Percentiles rank a stretch among this genome's conserved stretches.
Conservation (phyloP, 192 early-diverging fungal genomes). For the Podila minutissima region DNA sequence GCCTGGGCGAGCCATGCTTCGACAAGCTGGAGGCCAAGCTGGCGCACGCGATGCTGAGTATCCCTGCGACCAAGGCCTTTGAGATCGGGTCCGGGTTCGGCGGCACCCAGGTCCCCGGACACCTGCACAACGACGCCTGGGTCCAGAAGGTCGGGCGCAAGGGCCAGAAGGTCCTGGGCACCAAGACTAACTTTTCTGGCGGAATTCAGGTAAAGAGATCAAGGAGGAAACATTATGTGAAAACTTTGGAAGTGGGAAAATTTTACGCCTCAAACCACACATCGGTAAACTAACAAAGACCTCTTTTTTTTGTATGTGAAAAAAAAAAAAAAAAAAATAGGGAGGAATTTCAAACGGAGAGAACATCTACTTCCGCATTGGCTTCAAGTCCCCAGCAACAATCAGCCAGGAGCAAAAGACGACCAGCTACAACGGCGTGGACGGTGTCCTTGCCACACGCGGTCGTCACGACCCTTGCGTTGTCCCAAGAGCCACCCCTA, state of each 20-base stretch:
- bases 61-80: conserved; percentile 98
- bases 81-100: conserved; percentile 95
- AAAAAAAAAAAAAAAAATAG: conserved; percentile 9
- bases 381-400: conserved; percentile 97
- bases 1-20: conserved; percentile 97
- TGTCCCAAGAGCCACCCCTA: conserved; percentile 94
- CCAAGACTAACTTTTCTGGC: conserved; percentile 93
- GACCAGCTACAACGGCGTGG: conserved; percentile 83
- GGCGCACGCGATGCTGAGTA: conserved; percentile 98
- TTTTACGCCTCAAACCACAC: no score
- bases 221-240: no score
- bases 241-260: no score
- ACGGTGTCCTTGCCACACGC: conserved; percentile 87
- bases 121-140: conserved; percentile 95
- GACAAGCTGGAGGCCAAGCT: conserved; percentile 97
- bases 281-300: no score
- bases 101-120: conserved; percentile 88
- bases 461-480: conserved; percentile 99
- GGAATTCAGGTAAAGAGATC: conserved; percentile 76
- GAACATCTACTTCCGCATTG: conserved; percentile 96
- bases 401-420: conserved; percentile 93
- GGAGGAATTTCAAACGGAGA: conserved; percentile 98
- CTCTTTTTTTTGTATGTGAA: no score
- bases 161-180: conserved; percentile 68
- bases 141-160: conserved; percentile 64